Conservation (phyloP, 129 eudicot genomes). For the Flaveria sonorensis region DNA sequence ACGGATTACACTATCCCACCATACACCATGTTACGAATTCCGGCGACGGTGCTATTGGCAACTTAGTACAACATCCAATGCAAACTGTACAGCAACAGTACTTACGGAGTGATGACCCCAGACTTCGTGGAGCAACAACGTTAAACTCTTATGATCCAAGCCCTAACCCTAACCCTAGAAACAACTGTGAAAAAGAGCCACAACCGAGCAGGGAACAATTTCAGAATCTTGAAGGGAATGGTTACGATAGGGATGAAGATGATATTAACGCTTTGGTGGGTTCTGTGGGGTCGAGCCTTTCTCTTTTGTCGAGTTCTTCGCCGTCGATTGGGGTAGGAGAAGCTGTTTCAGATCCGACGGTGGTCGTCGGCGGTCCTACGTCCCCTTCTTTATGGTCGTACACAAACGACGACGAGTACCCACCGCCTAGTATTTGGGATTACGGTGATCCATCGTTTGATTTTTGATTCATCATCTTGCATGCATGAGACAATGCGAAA, state of each 20-base stretch:
- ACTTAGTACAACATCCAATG: constrained; percentile 29
- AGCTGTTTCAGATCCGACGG: constrained; percentile 45
- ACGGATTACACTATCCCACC: constrained; percentile 46
- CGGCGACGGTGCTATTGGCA: too few species aligned
- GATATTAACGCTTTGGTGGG: constrained; percentile 45
- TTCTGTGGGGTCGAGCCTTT: constrained; percentile 45
- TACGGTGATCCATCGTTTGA: constrained; percentile 63
- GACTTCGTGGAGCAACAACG: not conserved
- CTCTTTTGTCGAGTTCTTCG: constrained; percentile 16
- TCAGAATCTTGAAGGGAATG: not conserved
- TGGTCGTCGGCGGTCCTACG: constrained; percentile 24
- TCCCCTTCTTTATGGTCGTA: constrained; percentile 46
- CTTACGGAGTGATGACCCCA: constrained; percentile 16
- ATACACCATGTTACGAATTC: too few species aligned
- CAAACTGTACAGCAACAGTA: constrained; percentile 19
- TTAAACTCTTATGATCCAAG: not conserved
- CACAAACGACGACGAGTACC: constrained; percentile 50
- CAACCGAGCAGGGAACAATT: too few species aligned
- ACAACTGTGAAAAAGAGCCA: not conserved
- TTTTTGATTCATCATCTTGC: constrained; percentile 36
- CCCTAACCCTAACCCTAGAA: constrained; percentile 43
- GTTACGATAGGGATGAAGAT: constrained; percentile 31
- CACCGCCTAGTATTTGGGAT: constrained; percentile 56
- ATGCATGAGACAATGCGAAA: constrained; percentile 17
- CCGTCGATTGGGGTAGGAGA: constrained; percentile 13